Percentiles rank a stretch among this genome's conserved stretches.
Evolutionary conservation across 176 grass and related monocot genomes (phyloP).

Genomic region (Saccharum officinarum): DNA sequence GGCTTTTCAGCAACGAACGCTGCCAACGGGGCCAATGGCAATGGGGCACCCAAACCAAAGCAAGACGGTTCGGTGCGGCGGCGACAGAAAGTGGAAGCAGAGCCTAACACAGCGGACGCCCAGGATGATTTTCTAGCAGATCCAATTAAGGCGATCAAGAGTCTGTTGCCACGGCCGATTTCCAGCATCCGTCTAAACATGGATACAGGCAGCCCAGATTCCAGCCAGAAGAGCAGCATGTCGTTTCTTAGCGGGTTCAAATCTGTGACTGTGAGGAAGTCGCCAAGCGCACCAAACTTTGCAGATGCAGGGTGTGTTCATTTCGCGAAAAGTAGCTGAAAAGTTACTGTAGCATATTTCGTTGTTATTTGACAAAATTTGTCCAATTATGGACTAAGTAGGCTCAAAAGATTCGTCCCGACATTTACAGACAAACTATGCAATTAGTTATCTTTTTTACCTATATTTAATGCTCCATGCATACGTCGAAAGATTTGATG

Average conservation of each 20-base stretch:
- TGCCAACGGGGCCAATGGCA: slow-evolving; percentile 1
- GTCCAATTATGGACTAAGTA: too few relatives aligned
- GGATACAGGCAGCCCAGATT: slow-evolving; percentile 26
- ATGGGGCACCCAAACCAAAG: slow-evolving; percentile 32
- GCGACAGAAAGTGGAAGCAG: slow-evolving; percentile 51
- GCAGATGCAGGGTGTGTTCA: too few relatives aligned
- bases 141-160: slow-evolving; percentile 44
- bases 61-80: slow-evolving; percentile 43
- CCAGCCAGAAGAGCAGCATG: not conserved
- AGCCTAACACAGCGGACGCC: not conserved
- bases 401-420: too few relatives aligned
- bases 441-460: too few relatives aligned
- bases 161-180: slow-evolving; percentile 46
- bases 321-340: too few relatives aligned
- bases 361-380: too few relatives aligned
- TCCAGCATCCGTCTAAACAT: slow-evolving; percentile 35
- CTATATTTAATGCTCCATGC: too few relatives aligned
- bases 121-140: slow-evolving; percentile 40
- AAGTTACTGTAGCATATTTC: too few relatives aligned
- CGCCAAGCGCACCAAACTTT: slow-evolving; percentile 55
- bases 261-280: slow-evolving; percentile 62
- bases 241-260: slow-evolving; percentile 42
- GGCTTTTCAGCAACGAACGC: slow-evolving; percentile 5
- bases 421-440: too few relatives aligned
- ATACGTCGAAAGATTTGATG: too few relatives aligned